Percentiles rank a stretch among this genome's conserved stretches.
These are phyloP conservation scores for Dianthus caryophyllus DNA, from an alignment of 148 eudicot genomes.

Conservation along the genomic window DNA sequence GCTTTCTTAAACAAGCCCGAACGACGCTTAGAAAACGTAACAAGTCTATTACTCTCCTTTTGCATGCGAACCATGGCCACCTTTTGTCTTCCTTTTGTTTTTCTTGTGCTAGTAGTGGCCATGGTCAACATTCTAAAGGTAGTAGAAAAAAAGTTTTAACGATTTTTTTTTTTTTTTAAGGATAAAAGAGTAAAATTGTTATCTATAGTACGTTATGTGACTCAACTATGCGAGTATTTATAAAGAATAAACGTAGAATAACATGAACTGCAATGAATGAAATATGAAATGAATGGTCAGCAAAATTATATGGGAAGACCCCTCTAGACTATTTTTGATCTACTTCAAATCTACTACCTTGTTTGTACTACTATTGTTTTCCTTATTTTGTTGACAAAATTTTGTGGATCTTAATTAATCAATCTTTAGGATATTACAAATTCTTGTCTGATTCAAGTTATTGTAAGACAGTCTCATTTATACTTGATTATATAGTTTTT, in stretches of 20 bases:
- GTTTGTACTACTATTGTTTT: not conserved
- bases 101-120: not conserved
- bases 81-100: slow-evolving; percentile 23
- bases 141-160: no score
- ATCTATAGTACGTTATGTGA: not conserved
- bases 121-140: slow-evolving; percentile 1
- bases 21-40: slow-evolving; percentile 29
- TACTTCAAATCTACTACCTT: not conserved
- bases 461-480: no score
- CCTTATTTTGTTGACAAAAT: not conserved
- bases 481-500: no score
- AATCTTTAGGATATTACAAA: not conserved
- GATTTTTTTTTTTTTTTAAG: no score
- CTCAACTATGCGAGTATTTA: not conserved
- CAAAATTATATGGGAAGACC: not conserved
- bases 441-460: not conserved
- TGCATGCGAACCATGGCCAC: slow-evolving; percentile 15
- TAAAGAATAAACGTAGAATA: not conserved
- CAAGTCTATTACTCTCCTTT: slow-evolving; percentile 19
- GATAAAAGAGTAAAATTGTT: not conserved
- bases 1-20: slow-evolving; percentile 28
- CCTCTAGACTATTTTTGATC: not conserved
- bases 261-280: not conserved
- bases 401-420: not conserved
- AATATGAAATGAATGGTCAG: not conserved